Evolutionary conservation across 257 asterid species (phyloP).

Genomic region (Nicotiana paniculata): DNA sequence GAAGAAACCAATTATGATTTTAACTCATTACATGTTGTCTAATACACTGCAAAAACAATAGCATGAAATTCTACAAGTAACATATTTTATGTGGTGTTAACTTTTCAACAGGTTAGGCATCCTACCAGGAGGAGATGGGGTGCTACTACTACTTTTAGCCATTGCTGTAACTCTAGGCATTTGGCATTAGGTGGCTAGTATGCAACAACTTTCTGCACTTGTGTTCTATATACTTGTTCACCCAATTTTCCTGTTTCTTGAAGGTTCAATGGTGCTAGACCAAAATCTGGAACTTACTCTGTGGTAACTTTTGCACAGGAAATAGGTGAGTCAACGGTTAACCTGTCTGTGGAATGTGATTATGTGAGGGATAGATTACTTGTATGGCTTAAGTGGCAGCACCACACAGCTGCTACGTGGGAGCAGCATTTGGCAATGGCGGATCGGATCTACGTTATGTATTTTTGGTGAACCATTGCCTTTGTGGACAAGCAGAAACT

Average conservation of each 20-base stretch:
- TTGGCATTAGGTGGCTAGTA: conserved; percentile 21
- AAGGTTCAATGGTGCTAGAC: background rate
- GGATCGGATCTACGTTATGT: no score
- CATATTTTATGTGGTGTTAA: background rate
- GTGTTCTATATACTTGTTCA: background rate
- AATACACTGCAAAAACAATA: background rate
- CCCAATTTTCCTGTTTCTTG: background rate
- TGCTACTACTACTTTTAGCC: conserved; percentile 21
- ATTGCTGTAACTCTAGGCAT: conserved; percentile 21
- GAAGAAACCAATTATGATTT: background rate
- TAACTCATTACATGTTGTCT: background rate
- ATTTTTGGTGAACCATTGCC: no score
- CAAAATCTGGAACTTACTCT: no score
- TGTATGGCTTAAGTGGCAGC: no score
- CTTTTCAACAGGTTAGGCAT: conserved; percentile 20
- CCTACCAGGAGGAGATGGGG: conserved; percentile 24
- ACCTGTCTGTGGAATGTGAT: no score
- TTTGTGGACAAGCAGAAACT: no score
- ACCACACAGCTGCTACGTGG: no score
- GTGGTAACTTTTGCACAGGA: no score
- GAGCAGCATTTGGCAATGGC: no score
- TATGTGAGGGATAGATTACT: no score
- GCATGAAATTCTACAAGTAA: background rate
- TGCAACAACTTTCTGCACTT: background rate
- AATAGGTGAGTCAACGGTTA: no score